Conservation (phyloP, 2,329 filamentous ascomycete species). For the Hypoxylon sp. region DNA sequence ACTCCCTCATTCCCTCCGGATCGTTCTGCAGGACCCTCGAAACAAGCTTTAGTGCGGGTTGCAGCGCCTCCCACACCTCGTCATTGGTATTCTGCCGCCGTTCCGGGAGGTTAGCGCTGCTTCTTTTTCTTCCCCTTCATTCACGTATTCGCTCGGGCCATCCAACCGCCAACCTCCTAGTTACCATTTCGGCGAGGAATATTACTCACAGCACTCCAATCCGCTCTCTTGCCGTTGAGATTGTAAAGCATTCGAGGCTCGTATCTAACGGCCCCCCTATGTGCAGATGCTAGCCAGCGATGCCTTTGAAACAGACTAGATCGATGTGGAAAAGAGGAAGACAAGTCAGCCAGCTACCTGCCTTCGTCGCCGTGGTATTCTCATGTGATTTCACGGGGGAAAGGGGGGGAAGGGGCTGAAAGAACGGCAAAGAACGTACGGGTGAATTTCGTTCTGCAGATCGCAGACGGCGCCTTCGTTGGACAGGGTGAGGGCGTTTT, state of each 20-base stretch:
- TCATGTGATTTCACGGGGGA: too few relatives aligned
- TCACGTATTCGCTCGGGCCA: not conserved
- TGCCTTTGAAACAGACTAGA: constrained; percentile 32
- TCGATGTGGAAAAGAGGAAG: not conserved
- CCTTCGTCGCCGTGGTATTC: not conserved
- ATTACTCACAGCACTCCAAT: constrained; percentile 41
- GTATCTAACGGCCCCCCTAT: constrained; percentile 11
- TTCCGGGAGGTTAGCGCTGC: not conserved
- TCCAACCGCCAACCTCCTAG: too few relatives aligned
- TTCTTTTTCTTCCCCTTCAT: not conserved
- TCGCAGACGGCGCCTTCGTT: constrained; percentile 26
- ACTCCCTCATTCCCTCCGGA: constrained; percentile 17
- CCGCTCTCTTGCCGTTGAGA: constrained; percentile 33
- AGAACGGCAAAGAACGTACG: constrained; percentile 40
- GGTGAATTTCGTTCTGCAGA: constrained; percentile 31
- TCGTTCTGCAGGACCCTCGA: constrained; percentile 26
- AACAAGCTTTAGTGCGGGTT: constrained; percentile 39
- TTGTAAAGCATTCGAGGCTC: constrained; percentile 37
- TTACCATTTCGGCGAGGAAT: too few relatives aligned
- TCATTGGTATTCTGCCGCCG: constrained; percentile 33
- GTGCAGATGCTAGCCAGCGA: constrained; percentile 18
- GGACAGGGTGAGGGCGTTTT: constrained; percentile 31
- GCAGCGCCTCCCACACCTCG: constrained; percentile 39
- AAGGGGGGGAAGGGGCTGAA: too few relatives aligned
- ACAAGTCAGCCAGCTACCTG: not conserved